A percentile compares a stretch with the other conserved stretches of the same genome.
Conservation (phyloP, 805 yeast species). For the Blastobotrys americana region DNA sequence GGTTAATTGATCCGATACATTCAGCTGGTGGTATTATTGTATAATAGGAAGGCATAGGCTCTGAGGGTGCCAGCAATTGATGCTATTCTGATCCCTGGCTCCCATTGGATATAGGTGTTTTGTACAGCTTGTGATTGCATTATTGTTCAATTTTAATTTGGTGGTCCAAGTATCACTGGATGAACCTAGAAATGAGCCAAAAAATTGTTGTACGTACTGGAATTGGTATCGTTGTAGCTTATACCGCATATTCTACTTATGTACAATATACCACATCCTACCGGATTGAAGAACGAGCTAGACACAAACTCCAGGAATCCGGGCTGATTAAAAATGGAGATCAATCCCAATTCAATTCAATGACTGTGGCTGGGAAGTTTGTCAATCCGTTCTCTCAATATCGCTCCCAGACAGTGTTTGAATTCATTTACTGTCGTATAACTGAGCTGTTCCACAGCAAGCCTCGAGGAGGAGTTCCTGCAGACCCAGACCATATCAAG, state of each 20-base stretch:
- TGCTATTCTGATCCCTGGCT: too few relatives aligned
- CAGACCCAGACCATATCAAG: conserved; percentile 40
- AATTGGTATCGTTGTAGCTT: conserved; percentile 32
- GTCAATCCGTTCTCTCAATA: conserved; percentile 90
- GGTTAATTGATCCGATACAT: too few relatives aligned
- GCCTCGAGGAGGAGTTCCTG: conserved; percentile 55
- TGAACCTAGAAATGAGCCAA: too few relatives aligned
- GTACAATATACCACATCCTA: conserved; percentile 48
- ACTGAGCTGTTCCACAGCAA: conserved; percentile 58
- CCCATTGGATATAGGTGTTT: too few relatives aligned
- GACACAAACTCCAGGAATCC: conserved; percentile 22
- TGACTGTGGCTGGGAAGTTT: conserved; percentile 65
- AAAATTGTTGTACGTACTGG: conserved; percentile 15
- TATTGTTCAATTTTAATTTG: too few relatives aligned
- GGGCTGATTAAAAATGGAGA: conserved; percentile 12
- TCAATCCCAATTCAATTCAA: conserved; percentile 34
- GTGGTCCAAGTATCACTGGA: too few relatives aligned
- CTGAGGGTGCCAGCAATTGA: too few relatives aligned
- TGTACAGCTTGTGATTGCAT: too few relatives aligned
- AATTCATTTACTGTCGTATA: conserved; percentile 67
- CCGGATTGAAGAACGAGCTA: conserved; percentile 44
- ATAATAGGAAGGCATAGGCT: too few relatives aligned
- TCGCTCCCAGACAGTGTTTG: conserved; percentile 81
- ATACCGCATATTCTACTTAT: conserved; percentile 59
- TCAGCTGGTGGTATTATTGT: too few relatives aligned